Percentiles rank a stretch among this genome's conserved stretches.
phyloP scores from a whole-genome alignment of 768 basidiomycete genomes.

The Pleurotus eryngii region DNA sequence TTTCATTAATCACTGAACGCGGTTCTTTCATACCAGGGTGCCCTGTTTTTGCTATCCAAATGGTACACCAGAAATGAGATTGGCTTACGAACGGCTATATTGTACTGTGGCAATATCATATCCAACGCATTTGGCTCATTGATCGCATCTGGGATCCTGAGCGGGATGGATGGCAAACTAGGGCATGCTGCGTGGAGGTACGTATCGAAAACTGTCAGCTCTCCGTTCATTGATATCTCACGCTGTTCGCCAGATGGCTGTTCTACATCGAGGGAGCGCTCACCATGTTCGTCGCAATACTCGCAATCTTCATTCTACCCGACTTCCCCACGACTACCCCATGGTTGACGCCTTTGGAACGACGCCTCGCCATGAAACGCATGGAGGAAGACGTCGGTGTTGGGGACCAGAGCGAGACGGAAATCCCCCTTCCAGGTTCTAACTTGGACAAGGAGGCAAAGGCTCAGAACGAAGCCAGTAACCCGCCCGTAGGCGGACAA shows the following conservation, averaged over 20 bases:
- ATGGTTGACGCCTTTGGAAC: conserved; percentile 66
- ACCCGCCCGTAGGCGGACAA: conserved; percentile 14
- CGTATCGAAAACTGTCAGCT: not conserved
- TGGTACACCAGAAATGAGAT: conserved; percentile 81
- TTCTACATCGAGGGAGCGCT: conserved; percentile 73
- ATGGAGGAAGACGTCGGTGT: conserved; percentile 67
- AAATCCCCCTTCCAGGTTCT: conserved; percentile 13
- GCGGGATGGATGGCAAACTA: conserved; percentile 70
- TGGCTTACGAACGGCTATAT: conserved; percentile 66
- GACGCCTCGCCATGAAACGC: conserved; percentile 54
- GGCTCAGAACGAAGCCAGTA: conserved; percentile 15
- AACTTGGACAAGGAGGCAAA: not conserved
- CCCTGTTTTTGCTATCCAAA: conserved; percentile 58
- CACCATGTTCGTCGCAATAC: conserved; percentile 52
- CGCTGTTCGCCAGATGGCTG: conserved; percentile 51
- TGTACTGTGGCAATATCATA: conserved; percentile 75
- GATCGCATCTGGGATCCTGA: conserved; percentile 76
- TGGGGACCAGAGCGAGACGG: conserved; percentile 42
- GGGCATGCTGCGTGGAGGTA: conserved; percentile 79
- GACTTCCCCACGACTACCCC: conserved; percentile 71
- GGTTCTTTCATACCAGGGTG: conserved; percentile 18
- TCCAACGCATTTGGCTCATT: conserved; percentile 85
- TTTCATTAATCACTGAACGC: not conserved
- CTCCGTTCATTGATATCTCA: not conserved
- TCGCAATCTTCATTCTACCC: conserved; percentile 68